Evolutionary conservation across 768 basidiomycete genomes (phyloP).

Genomic region (Gloeophyllum trabeum): DNA sequence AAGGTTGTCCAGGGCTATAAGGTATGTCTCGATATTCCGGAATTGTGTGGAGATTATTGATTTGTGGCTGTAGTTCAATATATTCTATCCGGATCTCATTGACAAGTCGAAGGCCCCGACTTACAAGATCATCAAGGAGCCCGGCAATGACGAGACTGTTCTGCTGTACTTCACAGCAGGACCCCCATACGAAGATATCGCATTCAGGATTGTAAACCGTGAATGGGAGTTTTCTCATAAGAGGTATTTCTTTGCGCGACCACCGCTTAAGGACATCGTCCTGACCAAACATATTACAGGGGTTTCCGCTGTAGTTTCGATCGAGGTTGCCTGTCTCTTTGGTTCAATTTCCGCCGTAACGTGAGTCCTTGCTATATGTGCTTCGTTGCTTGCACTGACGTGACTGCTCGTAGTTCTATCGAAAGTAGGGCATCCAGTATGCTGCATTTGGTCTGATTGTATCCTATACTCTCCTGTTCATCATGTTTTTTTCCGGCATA

Average conservation of each 20-base stretch:
- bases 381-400: neutral
- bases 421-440: conserved; percentile 6
- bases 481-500: too few species aligned
- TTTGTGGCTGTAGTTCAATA: conserved; percentile 56
- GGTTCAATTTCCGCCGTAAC: conserved; percentile 94
- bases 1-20: conserved; percentile 99
- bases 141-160: conserved; percentile 92
- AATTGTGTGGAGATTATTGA: conserved; percentile 5
- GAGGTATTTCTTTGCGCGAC: conserved; percentile 38
- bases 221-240: conserved; percentile 99
- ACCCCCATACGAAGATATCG: conserved; percentile 97
- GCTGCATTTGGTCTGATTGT: too few species aligned
- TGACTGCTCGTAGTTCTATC: conserved; percentile 8
- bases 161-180: conserved; percentile 91
- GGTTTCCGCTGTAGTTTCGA: conserved; percentile 98
- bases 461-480: too few species aligned
- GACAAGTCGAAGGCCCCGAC: conserved; percentile 96
- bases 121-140: conserved; percentile 90
- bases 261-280: too few species aligned
- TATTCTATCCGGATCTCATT: conserved; percentile 98
- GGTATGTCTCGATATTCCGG: conserved; percentile 23
- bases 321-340: conserved; percentile 87
- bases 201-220: conserved; percentile 93
- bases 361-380: conserved; percentile 33
- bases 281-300: too few species aligned